Percentiles rank a stretch among this genome's conserved stretches.
These are phyloP conservation scores for Fusarium concolor DNA, from an alignment of 2,329 filamentous ascomycete species.

Conservation along the genomic window DNA sequence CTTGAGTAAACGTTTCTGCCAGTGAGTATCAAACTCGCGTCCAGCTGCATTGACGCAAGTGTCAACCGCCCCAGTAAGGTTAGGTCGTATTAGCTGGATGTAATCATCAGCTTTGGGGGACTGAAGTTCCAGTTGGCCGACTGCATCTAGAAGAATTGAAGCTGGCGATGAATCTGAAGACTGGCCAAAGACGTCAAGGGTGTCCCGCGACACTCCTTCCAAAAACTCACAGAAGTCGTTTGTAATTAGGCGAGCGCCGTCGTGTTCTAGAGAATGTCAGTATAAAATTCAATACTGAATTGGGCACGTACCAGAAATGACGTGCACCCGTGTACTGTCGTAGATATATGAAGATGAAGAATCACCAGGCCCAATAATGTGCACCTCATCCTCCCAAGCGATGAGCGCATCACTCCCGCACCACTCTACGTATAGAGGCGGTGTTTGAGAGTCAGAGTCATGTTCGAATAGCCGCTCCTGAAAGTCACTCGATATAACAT, in stretches of 20 bases:
- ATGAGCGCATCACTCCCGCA: slow-evolving; percentile 95
- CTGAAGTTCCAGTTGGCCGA: slow-evolving; percentile 89
- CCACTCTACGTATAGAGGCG: slow-evolving; percentile 91
- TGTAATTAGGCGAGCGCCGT: slow-evolving; percentile 90
- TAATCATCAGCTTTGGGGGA: slow-evolving; percentile 98
- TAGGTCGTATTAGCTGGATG: slow-evolving; percentile 90
- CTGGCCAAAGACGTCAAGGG: slow-evolving; percentile 88
- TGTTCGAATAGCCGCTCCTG: slow-evolving; percentile 93
- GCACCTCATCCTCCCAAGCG: slow-evolving; percentile 98
- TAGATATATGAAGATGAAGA: slow-evolving; percentile 85
- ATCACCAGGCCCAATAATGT: slow-evolving; percentile 88
- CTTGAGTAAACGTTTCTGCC: slow-evolving; percentile 96
- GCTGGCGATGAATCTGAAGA: slow-evolving; percentile 90
- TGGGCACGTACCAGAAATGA: slow-evolving; percentile 74
- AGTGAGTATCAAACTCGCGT: slow-evolving; percentile 87
- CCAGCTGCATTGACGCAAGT: slow-evolving; percentile 93
- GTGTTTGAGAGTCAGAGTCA: slow-evolving; percentile 84
- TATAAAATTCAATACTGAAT: not conserved
- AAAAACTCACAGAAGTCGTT: slow-evolving; percentile 97
- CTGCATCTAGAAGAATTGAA: slow-evolving; percentile 92
- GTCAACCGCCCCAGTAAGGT: slow-evolving; percentile 91
- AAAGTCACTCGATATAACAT: slow-evolving; percentile 96
- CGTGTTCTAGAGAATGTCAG: slow-evolving; percentile 63
- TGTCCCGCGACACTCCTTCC: slow-evolving; percentile 90
- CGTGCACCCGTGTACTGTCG: slow-evolving; percentile 87